Base-by-base conservation (phyloP, 768 basidiomycete species). In the Mycena venus region DNA sequence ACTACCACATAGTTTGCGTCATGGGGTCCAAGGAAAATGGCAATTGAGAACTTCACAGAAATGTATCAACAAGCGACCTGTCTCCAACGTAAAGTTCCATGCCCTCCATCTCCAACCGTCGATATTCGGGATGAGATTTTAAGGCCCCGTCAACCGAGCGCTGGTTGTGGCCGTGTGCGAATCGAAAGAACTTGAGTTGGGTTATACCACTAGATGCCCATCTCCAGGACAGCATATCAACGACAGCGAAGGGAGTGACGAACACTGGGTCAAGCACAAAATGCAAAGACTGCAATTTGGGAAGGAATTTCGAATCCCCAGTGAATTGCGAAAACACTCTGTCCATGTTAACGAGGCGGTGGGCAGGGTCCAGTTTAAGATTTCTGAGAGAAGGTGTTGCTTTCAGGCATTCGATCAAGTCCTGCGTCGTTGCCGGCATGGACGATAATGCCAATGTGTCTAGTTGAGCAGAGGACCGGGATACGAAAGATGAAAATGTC, bases 151-250 rank as follows among this genome's bases (percentile, higher is more conserved):
- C 58, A 25, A 49, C n/a, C 0, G 14, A n/a, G 1, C 2, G 14
- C 19, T 5, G 1, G 2, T 15, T 2, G 21, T 25, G 4, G 17
- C 4, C 11, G 8, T 49, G 31, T 3, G 31, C 56, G 29, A 70
- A 29, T 19, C 47, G 69, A 14, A 71, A 71, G 11, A 61, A 71
- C 21, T 31, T 38, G 51, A 71, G 61, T 15, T 31, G 49, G 3
- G 69, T 44, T 3, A 51, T 53, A 9, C 60, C 61, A 8, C n/a
- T 51, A 21, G 34, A 14, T 5, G 27, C 61, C 55, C 70, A 58
- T 44, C 70, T 38, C 61, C 61, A 64, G 29, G 29, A 12, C 11
- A 71, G 70, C 31, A 71, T 38, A 1, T 47, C 31, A 27, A 55
- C 40, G 25, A 65, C 17, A 27, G 15, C 53, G 5, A 23, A 12